Percentiles rank a stretch among this genome's conserved stretches.
Evolutionary conservation across 139 green algal genomes (phyloP).

Genomic region (Astrephomene gubernaculifera): DNA sequence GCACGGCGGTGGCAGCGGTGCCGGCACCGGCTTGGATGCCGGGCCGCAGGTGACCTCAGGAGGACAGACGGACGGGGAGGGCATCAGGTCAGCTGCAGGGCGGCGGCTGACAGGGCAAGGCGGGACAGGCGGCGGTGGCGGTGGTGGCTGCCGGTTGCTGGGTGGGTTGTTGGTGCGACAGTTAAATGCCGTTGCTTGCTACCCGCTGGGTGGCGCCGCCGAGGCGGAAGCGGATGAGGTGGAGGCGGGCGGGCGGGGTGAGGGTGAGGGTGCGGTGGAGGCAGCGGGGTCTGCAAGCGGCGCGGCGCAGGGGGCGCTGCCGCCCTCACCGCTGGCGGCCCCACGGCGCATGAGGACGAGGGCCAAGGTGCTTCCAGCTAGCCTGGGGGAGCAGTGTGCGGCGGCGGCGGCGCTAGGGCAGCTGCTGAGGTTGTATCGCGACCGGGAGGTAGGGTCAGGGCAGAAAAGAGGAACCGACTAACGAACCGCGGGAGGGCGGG

Average conservation of each 20-base stretch:
- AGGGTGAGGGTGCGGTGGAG: not conserved
- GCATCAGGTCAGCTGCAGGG: not conserved
- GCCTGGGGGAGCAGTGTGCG: slow-evolving; percentile 16
- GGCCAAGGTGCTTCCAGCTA: not conserved
- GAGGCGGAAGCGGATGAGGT: not conserved
- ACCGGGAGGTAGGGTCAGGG: slow-evolving; percentile 26
- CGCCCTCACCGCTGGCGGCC: too few species aligned
- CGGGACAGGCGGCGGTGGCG: not conserved
- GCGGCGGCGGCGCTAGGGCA: slow-evolving; percentile 1
- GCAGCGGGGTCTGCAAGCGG: not conserved
- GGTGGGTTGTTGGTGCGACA: slow-evolving; percentile 13
- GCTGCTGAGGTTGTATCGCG: not conserved
- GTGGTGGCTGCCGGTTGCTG: not conserved
- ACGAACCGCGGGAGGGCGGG: too few species aligned
- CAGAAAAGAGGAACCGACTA: too few species aligned
- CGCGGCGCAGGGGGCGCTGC: not conserved
- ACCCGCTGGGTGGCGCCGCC: not conserved
- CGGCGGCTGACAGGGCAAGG: not conserved
- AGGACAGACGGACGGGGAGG: not conserved
- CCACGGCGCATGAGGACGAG: not conserved
- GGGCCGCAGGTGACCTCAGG: too few species aligned
- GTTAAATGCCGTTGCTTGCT: not conserved
- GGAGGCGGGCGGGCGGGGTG: not conserved
- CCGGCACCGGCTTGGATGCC: too few species aligned
- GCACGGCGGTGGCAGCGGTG: too few species aligned